A percentile compares a stretch with the other conserved stretches of the same genome.
Conservation (phyloP, 2,329 filamentous ascomycete species). For the Dactylonectria estremocensis region DNA sequence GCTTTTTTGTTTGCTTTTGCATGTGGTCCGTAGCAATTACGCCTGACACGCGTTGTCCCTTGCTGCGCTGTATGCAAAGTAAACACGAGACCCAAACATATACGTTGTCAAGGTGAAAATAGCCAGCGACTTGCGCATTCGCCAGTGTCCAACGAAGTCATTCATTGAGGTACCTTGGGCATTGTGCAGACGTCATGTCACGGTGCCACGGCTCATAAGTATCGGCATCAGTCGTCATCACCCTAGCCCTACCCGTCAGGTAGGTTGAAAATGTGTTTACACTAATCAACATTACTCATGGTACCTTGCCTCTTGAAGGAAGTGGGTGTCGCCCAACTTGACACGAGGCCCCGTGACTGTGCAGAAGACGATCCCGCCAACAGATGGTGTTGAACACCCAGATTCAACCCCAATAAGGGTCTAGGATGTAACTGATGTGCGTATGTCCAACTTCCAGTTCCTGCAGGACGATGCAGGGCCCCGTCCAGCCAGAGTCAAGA, state of each 20-base stretch:
- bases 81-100: background rate
- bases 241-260: background rate
- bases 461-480: slow-evolving; percentile 13
- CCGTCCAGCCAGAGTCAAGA: slow-evolving; percentile 10
- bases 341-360: slow-evolving; percentile 6
- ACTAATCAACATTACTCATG: slow-evolving; percentile 5
- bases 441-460: slow-evolving; percentile 8
- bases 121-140: slow-evolving; percentile 11
- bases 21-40: slow-evolving; percentile 17
- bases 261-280: slow-evolving; percentile 9
- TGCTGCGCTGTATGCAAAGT: slow-evolving; percentile 19
- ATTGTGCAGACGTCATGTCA: slow-evolving; percentile 7
- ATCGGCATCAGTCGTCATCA: background rate
- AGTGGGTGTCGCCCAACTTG: slow-evolving; percentile 7
- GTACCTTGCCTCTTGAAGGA: background rate
- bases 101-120: background rate
- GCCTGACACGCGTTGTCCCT: background rate
- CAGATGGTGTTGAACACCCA: slow-evolving; percentile 1
- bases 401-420: background rate
- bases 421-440: background rate
- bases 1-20: slow-evolving; percentile 18
- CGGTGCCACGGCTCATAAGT: background rate
- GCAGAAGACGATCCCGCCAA: background rate
- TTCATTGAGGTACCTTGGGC: background rate
- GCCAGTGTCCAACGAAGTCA: background rate